Conservation (phyloP, 768 basidiomycete species). For the Naganishia randhawae region DNA sequence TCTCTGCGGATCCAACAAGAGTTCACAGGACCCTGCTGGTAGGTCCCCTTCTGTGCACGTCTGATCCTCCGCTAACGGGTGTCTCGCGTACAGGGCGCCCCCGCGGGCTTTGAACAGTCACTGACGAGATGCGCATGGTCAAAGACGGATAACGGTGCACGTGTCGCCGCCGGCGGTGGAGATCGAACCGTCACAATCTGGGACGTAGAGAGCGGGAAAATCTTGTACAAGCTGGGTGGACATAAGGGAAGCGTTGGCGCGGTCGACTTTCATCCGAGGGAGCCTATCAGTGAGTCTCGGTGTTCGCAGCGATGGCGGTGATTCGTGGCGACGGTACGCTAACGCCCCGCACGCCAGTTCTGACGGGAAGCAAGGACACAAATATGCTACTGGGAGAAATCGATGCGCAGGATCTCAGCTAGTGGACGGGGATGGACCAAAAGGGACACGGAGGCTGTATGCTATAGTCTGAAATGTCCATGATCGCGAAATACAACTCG, state of each 20-base stretch:
- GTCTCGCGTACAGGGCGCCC: constrained; percentile 59
- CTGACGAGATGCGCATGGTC: constrained; percentile 85
- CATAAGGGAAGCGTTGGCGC: constrained; percentile 93
- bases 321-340: constrained; percentile 2
- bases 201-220: constrained; percentile 48
- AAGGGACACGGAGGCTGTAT: constrained; percentile 9
- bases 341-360: constrained; percentile 65
- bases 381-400: constrained; percentile 90
- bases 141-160: constrained; percentile 52
- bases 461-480: constrained; percentile 1
- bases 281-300: constrained; percentile 75
- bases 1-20: constrained; percentile 76
- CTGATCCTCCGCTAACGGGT: constrained; percentile 30
- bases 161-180: constrained; percentile 53
- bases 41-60: constrained; percentile 10
- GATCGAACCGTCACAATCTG: constrained; percentile 54
- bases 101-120: constrained; percentile 89
- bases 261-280: constrained; percentile 94
- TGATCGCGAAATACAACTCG: not conserved
- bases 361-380: constrained; percentile 87
- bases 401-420: constrained; percentile 54
- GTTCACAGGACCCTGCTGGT: constrained; percentile 64
- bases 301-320: not conserved
- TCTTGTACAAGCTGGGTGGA: constrained; percentile 64
- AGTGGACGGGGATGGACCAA: not conserved